Conservation (phyloP, 2,329 filamentous ascomycete genomes). For the Seiridium unicorne region DNA sequence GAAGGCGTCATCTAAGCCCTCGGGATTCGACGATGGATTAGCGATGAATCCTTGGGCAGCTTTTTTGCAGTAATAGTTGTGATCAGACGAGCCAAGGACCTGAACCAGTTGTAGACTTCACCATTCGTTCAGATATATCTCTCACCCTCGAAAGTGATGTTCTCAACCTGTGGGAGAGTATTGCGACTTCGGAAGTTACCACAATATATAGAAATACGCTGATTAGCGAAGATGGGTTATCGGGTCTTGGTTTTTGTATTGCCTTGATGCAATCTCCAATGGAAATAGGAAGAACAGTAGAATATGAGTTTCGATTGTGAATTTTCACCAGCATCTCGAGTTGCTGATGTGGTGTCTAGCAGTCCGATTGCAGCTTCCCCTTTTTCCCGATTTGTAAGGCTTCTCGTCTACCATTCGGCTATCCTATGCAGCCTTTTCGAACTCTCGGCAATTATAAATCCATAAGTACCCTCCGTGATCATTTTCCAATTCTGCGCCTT, state of each 20-base stretch:
- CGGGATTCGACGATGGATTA: background rate
- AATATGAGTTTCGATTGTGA: too few relatives aligned
- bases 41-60: background rate
- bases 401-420: conserved; percentile 10
- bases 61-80: background rate
- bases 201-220: too few relatives aligned
- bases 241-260: too few relatives aligned
- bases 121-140: background rate
- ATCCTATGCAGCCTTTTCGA: conserved; percentile 22
- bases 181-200: too few relatives aligned
- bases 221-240: too few relatives aligned
- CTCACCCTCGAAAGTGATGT: too few relatives aligned
- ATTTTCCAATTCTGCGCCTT: conserved; percentile 68
- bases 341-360: too few relatives aligned
- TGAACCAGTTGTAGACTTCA: background rate
- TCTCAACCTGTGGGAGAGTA: too few relatives aligned
- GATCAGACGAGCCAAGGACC: background rate
- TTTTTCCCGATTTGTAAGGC: background rate
- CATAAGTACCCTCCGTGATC: conserved; percentile 43
- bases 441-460: conserved; percentile 35
- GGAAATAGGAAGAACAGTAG: too few relatives aligned
- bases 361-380: too few relatives aligned
- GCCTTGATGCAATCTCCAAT: too few relatives aligned
- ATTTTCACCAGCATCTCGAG: too few relatives aligned
- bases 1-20: background rate